A percentile compares a stretch with the other conserved stretches of the same genome.
Evolutionary conservation across 352 stramenopile genomes (phyloP).

Genomic region (Globisporangium lucens): DNA sequence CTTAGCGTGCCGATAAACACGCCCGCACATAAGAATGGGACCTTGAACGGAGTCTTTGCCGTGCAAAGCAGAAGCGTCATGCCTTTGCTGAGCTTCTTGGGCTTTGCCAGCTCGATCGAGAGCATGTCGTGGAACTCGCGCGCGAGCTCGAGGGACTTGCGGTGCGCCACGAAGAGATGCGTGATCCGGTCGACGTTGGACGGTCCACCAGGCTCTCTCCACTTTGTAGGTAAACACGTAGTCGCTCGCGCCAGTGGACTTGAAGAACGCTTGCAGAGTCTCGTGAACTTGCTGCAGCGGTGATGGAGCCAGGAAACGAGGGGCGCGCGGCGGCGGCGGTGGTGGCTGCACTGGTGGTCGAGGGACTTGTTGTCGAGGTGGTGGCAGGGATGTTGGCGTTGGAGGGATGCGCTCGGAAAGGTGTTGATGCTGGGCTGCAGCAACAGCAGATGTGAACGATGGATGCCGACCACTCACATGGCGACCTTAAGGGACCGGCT

Average conservation of each 20-base stretch:
- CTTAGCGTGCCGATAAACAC: conserved; percentile 2
- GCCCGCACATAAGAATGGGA: conserved; percentile 5
- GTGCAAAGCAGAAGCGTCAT: conserved; percentile 3
- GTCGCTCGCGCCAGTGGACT: background rate
- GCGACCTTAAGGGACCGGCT: background rate
- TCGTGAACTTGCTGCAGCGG: conserved; percentile 4
- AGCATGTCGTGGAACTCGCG: conserved; percentile 8
- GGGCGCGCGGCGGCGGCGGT: background rate
- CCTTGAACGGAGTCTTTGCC: conserved; percentile 2
- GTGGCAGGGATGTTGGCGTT: background rate
- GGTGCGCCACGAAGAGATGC: conserved; percentile 2
- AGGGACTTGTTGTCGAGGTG: background rate
- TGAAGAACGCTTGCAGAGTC: conserved; percentile 2
- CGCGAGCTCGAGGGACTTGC: conserved; percentile 9
- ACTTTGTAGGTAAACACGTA: conserved; percentile 7
- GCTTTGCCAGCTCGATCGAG: conserved; percentile 8
- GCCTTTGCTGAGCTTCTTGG: background rate
- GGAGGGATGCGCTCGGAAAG: background rate
- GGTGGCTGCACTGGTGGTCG: background rate
- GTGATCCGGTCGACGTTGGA: conserved; percentile 3
- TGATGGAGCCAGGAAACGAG: background rate
- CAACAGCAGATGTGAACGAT: background rate
- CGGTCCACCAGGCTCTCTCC: background rate
- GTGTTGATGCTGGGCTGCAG: background rate
- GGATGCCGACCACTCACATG: background rate